These are phyloP conservation scores for Fusarium buxicola DNA, from an alignment of 2,329 filamentous ascomycete genomes.

Conservation along the genomic window DNA sequence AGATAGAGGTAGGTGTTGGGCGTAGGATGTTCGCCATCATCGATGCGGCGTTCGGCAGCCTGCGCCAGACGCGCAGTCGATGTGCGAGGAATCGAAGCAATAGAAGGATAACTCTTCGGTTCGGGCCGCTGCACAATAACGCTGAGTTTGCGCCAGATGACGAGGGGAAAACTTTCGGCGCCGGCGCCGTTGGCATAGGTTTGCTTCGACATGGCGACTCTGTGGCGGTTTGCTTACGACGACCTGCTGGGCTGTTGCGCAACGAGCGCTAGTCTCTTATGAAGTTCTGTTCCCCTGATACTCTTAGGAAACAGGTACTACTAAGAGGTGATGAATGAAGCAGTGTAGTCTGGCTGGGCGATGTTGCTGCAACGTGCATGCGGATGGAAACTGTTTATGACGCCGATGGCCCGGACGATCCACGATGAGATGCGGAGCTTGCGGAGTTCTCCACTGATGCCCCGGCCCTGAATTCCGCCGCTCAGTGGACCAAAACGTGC, in stretches of 20 bases:
- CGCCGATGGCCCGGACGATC: constrained; percentile 11
- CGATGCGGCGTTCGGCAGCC: constrained; percentile 43
- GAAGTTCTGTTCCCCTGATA: constrained; percentile 1
- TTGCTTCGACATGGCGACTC: constrained; percentile 30
- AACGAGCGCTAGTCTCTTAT: not conserved
- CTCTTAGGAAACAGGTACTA: not conserved
- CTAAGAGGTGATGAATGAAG: not conserved
- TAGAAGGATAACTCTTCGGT: constrained; percentile 44
- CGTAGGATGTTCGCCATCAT: constrained; percentile 38
- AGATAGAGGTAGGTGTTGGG: constrained; percentile 76
- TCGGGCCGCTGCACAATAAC: constrained; percentile 34
- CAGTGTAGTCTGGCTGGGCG: not conserved
- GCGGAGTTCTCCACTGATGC: constrained; percentile 17
- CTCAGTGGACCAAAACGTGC: constrained; percentile 2
- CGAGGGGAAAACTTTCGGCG: constrained; percentile 24
- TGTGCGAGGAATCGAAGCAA: constrained; percentile 50
- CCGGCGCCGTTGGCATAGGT: constrained; percentile 5
- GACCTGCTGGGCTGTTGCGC: constrained; percentile 2
- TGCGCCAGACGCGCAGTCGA: constrained; percentile 46
- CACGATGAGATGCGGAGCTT: constrained; percentile 20
- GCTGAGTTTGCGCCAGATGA: constrained; percentile 44
- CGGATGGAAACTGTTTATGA: constrained; percentile 9
- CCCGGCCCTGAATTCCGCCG: not conserved
- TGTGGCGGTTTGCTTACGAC: constrained; percentile 25
- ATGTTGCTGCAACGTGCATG: not conserved